A percentile compares a stretch with the other conserved stretches of the same genome.
Evolutionary conservation across 371 early-diverging fungal species (phyloP).

Genomic region (Nematocida major): DNA sequence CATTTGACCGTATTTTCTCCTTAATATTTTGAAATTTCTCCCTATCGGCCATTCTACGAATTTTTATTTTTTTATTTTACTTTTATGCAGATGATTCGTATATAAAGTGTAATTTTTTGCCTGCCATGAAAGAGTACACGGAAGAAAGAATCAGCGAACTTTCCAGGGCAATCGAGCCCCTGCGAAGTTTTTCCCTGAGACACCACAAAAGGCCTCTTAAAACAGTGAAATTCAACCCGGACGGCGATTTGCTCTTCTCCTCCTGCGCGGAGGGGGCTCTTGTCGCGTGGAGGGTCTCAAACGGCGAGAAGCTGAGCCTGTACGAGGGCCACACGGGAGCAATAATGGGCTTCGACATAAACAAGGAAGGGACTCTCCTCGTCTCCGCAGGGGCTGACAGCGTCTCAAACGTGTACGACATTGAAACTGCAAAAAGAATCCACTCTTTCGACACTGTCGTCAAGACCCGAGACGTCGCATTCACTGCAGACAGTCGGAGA

Average conservation of each 20-base stretch:
- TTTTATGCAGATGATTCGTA: neutral
- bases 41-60: neutral
- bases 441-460: slow-evolving; percentile 78
- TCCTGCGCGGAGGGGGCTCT: slow-evolving; percentile 84
- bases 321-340: slow-evolving; percentile 87
- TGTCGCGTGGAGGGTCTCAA: slow-evolving; percentile 84
- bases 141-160: neutral
- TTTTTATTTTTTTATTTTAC: slow-evolving; percentile 5
- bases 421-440: slow-evolving; percentile 78
- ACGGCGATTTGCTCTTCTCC: slow-evolving; percentile 94
- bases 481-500: slow-evolving; percentile 75
- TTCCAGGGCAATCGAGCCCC: neutral
- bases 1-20: neutral
- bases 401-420: slow-evolving; percentile 83
- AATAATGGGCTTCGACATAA: slow-evolving; percentile 73
- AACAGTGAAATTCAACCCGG: slow-evolving; percentile 90
- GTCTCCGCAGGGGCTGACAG: slow-evolving; percentile 88
- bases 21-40: slow-evolving; percentile 13
- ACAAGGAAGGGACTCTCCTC: slow-evolving; percentile 69
- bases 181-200: neutral
- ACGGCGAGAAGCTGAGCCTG: slow-evolving; percentile 84
- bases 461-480: slow-evolving; percentile 81
- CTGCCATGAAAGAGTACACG: neutral
- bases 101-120: neutral
- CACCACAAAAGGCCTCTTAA: slow-evolving; percentile 85